Evolutionary conservation across 306 rosid genomes (phyloP).

Genomic region (Urtica urens): DNA sequence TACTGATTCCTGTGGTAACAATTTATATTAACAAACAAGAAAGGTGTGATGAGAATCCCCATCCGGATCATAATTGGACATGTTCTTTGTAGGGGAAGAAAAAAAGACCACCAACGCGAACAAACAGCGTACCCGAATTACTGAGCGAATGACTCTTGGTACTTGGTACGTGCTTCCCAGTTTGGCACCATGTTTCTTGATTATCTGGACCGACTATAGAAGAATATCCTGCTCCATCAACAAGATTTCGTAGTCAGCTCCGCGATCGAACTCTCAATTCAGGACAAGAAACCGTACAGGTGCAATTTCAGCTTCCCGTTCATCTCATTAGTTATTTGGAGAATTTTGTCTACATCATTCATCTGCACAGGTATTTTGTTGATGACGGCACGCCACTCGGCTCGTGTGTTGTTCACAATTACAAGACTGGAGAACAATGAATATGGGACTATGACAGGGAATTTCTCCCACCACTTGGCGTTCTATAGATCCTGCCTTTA

Average conservation of each 20-base stretch:
- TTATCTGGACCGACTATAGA: conserved; percentile 48
- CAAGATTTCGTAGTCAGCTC: conserved; percentile 56
- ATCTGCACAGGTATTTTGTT: conserved; percentile 57
- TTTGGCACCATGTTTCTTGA: conserved; percentile 48
- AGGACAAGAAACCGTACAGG: conserved; percentile 77
- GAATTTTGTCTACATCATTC: conserved; percentile 51
- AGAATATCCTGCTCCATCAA: conserved; percentile 74
- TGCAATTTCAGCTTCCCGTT: conserved; percentile 57
- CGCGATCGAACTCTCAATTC: conserved; percentile 46
- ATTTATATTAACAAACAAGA: no score
- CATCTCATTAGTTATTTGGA: conserved; percentile 50
- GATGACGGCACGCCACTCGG: conserved; percentile 51
- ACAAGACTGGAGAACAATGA: conserved; percentile 88
- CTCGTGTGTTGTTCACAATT: conserved; percentile 85
- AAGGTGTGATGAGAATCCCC: no score
- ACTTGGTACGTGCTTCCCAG: conserved; percentile 39
- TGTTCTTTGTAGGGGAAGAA: no score
- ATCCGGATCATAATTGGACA: no score
- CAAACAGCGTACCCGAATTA: no score
- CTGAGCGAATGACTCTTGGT: no score
- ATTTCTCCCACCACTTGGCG: conserved; percentile 97
- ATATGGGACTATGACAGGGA: conserved; percentile 79
- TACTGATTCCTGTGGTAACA: no score
- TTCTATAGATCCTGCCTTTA: conserved; percentile 91
- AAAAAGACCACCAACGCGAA: no score